These are phyloP conservation scores for Botryotinia calthae DNA, from an alignment of 2,329 filamentous ascomycete genomes.

Conservation along the genomic window DNA sequence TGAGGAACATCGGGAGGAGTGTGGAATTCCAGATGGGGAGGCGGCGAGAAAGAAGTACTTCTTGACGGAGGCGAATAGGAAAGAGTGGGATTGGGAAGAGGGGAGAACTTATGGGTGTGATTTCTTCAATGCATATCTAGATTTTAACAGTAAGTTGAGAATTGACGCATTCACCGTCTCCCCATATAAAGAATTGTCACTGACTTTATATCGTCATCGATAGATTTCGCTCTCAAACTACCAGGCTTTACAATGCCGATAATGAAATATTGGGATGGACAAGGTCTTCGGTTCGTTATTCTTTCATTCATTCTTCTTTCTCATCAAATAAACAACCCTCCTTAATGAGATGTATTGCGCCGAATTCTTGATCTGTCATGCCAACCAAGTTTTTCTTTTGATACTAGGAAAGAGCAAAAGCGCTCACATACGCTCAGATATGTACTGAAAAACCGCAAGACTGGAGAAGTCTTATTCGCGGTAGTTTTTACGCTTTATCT, in stretches of 20 bases:
- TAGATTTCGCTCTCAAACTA: conserved; percentile 65
- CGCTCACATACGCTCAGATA: conserved; percentile 88
- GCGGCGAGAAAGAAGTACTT: conserved; percentile 59
- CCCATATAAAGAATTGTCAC: background rate
- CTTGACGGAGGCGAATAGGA: conserved; percentile 53
- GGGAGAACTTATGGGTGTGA: conserved; percentile 62
- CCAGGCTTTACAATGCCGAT: conserved; percentile 73
- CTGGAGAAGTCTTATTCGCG: conserved; percentile 74
- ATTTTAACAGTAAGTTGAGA: conserved; percentile 65
- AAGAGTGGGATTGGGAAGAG: conserved; percentile 58
- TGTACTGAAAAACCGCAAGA: conserved; percentile 77
- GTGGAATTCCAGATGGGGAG: conserved; percentile 37
- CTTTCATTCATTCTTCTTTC: background rate
- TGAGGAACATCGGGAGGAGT: conserved; percentile 41
- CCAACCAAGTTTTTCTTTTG: conserved; percentile 27
- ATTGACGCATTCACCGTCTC: background rate
- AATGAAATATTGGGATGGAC: conserved; percentile 77
- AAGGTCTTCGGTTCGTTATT: conserved; percentile 64
- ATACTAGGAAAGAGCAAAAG: conserved; percentile 35
- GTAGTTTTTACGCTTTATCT: conserved; percentile 76
- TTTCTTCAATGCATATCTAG: conserved; percentile 91
- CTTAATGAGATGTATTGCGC: background rate
- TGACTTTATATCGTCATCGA: background rate
- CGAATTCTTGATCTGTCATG: conserved; percentile 10
- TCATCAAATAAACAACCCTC: background rate